Evolutionary conservation across 169 alveolate species (phyloP).

Genomic region (Cryptosporidium xiaoi): DNA sequence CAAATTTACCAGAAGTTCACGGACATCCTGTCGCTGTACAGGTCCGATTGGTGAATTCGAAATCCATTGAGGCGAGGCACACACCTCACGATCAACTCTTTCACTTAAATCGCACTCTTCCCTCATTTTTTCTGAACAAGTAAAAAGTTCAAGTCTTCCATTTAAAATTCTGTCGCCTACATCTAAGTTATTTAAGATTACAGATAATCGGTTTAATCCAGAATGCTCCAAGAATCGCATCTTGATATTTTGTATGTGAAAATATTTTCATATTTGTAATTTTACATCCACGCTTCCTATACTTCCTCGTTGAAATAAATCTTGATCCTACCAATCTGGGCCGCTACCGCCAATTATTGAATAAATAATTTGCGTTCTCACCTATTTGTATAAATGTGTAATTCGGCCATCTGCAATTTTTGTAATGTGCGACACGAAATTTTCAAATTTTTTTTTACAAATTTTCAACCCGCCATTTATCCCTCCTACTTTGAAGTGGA

Average conservation of each 20-base stretch:
- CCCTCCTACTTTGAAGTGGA: background rate
- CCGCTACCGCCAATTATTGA: slow-evolving; percentile 2
- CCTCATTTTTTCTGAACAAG: slow-evolving; percentile 62
- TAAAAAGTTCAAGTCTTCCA: slow-evolving; percentile 79
- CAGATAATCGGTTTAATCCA: slow-evolving; percentile 76
- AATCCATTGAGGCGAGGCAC: slow-evolving; percentile 76
- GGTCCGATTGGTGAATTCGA: slow-evolving; percentile 76
- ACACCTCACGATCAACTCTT: slow-evolving; percentile 71
- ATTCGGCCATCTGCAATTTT: background rate
- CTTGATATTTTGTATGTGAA: slow-evolving; percentile 2
- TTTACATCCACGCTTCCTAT: background rate
- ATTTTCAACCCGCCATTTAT: background rate
- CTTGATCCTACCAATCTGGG: background rate
- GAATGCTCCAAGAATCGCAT: slow-evolving; percentile 81
- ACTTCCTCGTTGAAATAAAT: background rate
- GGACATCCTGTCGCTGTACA: slow-evolving; percentile 62
- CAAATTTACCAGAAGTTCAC: slow-evolving; percentile 78
- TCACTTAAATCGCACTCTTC: slow-evolving; percentile 66
- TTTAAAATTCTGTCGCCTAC: slow-evolving; percentile 80
- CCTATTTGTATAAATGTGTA: background rate
- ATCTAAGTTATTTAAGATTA: slow-evolving; percentile 76
- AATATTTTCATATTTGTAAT: background rate
- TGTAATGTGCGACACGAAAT: background rate
- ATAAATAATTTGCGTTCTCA: no score
- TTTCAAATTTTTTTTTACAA: background rate